phyloP scores from a whole-genome alignment of 164 flowering plant species.

The Liriodendron chinense region DNA sequence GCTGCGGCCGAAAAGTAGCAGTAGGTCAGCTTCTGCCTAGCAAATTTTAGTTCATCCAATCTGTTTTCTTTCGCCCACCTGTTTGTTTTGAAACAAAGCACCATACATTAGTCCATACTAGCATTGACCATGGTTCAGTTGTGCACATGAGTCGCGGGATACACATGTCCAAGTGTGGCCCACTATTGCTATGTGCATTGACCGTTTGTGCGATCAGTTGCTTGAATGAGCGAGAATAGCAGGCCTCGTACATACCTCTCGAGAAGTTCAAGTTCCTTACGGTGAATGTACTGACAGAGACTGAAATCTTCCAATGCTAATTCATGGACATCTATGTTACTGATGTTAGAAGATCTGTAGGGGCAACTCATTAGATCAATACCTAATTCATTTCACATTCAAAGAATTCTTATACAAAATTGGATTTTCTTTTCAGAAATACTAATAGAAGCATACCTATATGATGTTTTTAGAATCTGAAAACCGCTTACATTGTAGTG shows the following conservation, averaged over 20 bases:
- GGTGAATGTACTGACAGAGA: slow-evolving; percentile 43
- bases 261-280: slow-evolving; percentile 49
- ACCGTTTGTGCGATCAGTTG: too few species aligned
- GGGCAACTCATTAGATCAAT: background rate
- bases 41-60: slow-evolving; percentile 77
- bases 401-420: background rate
- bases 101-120: too few species aligned
- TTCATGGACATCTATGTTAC: slow-evolving; percentile 31
- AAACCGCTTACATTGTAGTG: slow-evolving; percentile 15
- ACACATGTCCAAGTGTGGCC: too few species aligned
- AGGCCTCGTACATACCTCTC: slow-evolving; percentile 33
- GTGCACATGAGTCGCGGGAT: too few species aligned
- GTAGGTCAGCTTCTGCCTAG: slow-evolving; percentile 70
- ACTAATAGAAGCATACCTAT: slow-evolving; percentile 15
- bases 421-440: background rate
- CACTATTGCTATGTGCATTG: too few species aligned
- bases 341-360: slow-evolving; percentile 39
- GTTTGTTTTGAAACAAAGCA: slow-evolving; percentile 4
- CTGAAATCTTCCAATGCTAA: slow-evolving; percentile 62
- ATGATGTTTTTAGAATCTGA: slow-evolving; percentile 24
- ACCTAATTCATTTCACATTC: background rate
- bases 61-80: slow-evolving; percentile 76
- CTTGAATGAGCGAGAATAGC: too few species aligned
- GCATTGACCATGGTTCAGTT: too few species aligned
- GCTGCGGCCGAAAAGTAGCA: slow-evolving; percentile 43